phyloP scores from a whole-genome alignment of 2,329 filamentous ascomycete species.

The Diaporthe aspalathi region DNA sequence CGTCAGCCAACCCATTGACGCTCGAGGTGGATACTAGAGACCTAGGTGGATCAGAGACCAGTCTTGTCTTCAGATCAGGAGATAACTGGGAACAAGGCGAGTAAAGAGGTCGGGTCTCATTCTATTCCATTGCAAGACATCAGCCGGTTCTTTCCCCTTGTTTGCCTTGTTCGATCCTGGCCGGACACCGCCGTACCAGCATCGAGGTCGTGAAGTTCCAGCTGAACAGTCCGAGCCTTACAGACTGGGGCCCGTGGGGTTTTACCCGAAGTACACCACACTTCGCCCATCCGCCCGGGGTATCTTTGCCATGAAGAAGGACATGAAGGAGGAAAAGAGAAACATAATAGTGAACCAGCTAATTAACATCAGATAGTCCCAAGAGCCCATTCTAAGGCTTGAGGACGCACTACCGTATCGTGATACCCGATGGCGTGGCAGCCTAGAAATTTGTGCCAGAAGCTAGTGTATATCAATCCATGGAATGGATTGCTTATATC shows the following conservation, averaged over 20 bases:
- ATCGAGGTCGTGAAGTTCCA: not conserved
- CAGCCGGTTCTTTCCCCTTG: not conserved
- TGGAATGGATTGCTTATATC: not conserved
- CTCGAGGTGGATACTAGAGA: not conserved
- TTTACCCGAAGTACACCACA: not conserved
- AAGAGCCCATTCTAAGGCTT: not conserved
- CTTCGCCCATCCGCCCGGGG: not conserved
- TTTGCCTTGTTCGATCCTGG: not conserved
- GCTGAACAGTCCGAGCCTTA: not conserved
- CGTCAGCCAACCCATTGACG: not conserved
- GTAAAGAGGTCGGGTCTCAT: not conserved
- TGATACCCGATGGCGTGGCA: not conserved
- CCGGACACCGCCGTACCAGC: not conserved
- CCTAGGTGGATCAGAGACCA: too few relatives aligned
- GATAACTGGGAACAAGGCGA: not conserved
- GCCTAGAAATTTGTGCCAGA: conserved; percentile 9
- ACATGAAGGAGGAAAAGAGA: too few relatives aligned
- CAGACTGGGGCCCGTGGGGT: not conserved
- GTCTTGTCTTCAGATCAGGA: not conserved
- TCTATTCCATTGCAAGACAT: too few relatives aligned
- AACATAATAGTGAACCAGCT: too few relatives aligned
- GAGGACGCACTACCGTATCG: not conserved
- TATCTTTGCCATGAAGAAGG: not conserved
- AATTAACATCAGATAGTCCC: conserved; percentile 20
- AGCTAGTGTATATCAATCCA: not conserved